Percentiles rank a stretch among this genome's conserved stretches.
Evolutionary conservation across 176 grass and related monocot species (phyloP).

Genomic region (Carex parvula): DNA sequence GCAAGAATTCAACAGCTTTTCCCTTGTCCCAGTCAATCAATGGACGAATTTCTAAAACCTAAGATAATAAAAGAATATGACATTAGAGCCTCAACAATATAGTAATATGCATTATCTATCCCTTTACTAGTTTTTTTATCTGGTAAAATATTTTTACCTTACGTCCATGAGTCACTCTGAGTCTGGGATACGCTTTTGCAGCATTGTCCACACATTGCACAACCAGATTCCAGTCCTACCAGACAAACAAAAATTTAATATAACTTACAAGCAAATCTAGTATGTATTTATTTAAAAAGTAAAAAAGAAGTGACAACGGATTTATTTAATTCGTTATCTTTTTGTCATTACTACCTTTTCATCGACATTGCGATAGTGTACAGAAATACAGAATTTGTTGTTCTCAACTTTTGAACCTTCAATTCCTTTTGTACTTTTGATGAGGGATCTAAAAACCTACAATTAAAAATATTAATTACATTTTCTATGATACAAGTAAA

Average conservation of each 20-base stretch:
- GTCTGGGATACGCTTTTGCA: conserved; percentile 53
- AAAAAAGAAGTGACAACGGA: not conserved
- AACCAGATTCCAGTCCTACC: conserved; percentile 64
- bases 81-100: not conserved
- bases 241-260: not conserved
- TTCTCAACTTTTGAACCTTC: conserved; percentile 70
- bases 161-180: conserved; percentile 75
- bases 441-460: conserved; percentile 67
- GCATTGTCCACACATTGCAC: conserved; percentile 47
- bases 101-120: not conserved
- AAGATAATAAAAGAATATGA: not conserved
- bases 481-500: not conserved
- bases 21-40: conserved; percentile 96
- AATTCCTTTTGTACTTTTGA: conserved; percentile 53
- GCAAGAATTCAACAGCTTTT: conserved; percentile 85
- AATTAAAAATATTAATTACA: conserved; percentile 1
- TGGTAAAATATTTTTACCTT: conserved; percentile 44
- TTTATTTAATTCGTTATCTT: not conserved
- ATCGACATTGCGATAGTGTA: conserved; percentile 89
- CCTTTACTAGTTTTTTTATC: not conserved
- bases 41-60: conserved; percentile 98
- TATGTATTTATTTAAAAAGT: not conserved
- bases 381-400: conserved; percentile 92
- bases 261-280: not conserved
- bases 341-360: conserved; percentile 46